Evolutionary conservation across 306 rosid genomes (phyloP), one percentile per base, ranked within the genome.

Genomic region (Quercus ilex): DNA sequence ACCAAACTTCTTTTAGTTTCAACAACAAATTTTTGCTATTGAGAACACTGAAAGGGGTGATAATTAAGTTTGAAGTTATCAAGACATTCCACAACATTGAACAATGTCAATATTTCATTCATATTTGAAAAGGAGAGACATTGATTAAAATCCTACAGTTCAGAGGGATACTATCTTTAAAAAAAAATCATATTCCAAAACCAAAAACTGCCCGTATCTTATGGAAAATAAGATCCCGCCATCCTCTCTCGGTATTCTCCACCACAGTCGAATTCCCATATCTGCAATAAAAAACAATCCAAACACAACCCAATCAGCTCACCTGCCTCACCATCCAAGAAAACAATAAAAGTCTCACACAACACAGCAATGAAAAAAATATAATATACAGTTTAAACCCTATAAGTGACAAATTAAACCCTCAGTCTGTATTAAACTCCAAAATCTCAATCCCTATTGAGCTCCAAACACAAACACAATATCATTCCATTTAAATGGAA

Each of bases 171-270:
- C 35, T 31, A 68, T 43, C 28, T 26, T 11, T 7, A 41, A 49
- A 31, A 55, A 55, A 72, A 71, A 28, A 63, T 92, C 84, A 94
- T 55, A 95, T 87, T 78, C 99, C 98, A 75, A 95, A 95, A 62
- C 99, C 94, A 82, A 95, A 95, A 58, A 90, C 99, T 2, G 98
- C 99, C 55, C 98, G 88, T 60, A 95, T 92, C 94, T 91, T 93
- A 76, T 93, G 95, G 89, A 95, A 95, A 9, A 95, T 93, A 28
- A 88, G 98, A 81, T 95, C 99, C 87, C 98, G 85, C 99, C 99
- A 95, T 57, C 99, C 99, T 76, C 97, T 90, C 80, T 95, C 99
- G 0, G 99, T 95, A 81, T 95, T 95, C 94, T 95, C 99, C 84
- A 87, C 96, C 83, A 95, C 99, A 41, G 98, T 95, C 5, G 97